Evolutionary conservation across 306 rosid species (phyloP), one percentile per base, ranked within the genome.

Genomic region (Lathyrus aphaca): DNA sequence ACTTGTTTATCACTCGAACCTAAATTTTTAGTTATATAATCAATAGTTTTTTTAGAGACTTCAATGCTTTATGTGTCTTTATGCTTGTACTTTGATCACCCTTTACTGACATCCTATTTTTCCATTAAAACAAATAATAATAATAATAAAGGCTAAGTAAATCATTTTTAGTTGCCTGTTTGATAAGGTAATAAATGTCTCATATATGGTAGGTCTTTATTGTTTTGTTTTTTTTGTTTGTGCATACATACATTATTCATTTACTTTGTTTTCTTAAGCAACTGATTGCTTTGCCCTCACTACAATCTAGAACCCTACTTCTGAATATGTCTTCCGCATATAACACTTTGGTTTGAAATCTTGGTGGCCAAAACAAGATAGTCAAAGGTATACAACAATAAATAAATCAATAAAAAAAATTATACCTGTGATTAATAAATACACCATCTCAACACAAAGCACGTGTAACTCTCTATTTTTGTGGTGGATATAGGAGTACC

Each of bases 291-390:
- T 71, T 55, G 68, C 38, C 5, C 29, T 32, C 53, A 44, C 55
- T 64, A 12, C 73, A 64, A 37, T 63, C 81, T 70, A 77, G 77
- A 71, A 77, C 46, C 56, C 18, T 50, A 30, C 5, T 7, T 71
- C 37, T 77, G 81, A 71, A 65, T 43, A 57, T 39, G 82, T 78
- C 82, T 48, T 2, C 15, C 12, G 1, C 14, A 37, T 45, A 10
- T 15, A 45, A 16, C 82, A 71, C 63, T 56, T 61, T 57, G 66
- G 6, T 29, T 71, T 57, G 42, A 30, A 43, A 17, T 58, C 8
- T 40, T 50, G 40, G 51, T 67, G 0, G 16, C 48, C 1, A 60
- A 37, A n/a, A 13, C 16, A 23, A 8, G 43, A 66, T 35, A 57
- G 42, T 18, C 64, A 71, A 65, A 27, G 30, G 17, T 51, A 69